Evolutionary conservation across 495 filamentous ascomycete genomes (phyloP).

Genomic region (Staphylotrichum tortipilum): DNA sequence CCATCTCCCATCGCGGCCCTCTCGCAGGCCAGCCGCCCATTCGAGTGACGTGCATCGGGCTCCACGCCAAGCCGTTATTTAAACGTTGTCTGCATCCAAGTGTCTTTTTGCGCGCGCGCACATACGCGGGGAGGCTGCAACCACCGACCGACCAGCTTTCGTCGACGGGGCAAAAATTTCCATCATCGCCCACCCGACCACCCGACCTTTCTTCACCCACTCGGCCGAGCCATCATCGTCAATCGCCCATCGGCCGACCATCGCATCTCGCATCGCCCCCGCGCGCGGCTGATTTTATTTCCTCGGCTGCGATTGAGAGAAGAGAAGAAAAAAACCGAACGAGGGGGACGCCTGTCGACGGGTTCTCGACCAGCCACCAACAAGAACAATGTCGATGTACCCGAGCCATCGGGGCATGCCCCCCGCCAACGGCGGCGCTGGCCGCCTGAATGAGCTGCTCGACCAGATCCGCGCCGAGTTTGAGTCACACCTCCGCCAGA

Average conservation of each 20-base stretch:
- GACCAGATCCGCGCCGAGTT: constrained; percentile 88
- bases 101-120: constrained; percentile 7
- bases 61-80: constrained; percentile 9
- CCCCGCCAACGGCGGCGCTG: constrained; percentile 40
- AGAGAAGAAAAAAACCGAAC: neutral
- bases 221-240: too few relatives aligned
- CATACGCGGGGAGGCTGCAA: constrained; percentile 3
- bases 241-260: too few relatives aligned
- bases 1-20: neutral
- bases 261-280: neutral
- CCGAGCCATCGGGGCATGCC: constrained; percentile 75
- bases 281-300: neutral
- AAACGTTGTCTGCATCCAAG: neutral
- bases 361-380: too few relatives aligned
- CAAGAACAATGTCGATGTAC: constrained; percentile 66
- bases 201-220: neutral
- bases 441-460: constrained; percentile 78
- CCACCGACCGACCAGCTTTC: neutral
- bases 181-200: neutral
- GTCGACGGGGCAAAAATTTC: constrained; percentile 6
- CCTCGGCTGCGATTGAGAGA: neutral
- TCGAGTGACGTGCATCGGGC: constrained; percentile 7
- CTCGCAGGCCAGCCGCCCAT: neutral
- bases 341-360: too few relatives aligned
- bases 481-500: constrained; percentile 66